Evolutionary conservation across 83 land plant genomes (phyloP), one percentile per base, ranked within the genome.

Genomic region (Thuja plicata): DNA sequence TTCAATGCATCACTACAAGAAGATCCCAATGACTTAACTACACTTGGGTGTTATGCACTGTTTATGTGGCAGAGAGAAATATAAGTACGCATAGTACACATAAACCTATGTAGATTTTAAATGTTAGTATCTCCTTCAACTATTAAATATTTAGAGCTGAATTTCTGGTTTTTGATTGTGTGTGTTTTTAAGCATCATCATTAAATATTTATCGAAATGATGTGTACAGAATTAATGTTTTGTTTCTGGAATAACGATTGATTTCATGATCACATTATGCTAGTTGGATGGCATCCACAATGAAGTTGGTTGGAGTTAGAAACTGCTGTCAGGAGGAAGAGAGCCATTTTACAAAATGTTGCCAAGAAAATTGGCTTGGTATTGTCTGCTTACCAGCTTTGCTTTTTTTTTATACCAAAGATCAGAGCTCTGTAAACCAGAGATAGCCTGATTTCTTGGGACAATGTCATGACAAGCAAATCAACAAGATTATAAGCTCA

Each of bases 11-110:
- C 86, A 19, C 79, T 76, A 11, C 37, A 43, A 19, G 34, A 71
- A 87, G 52, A 45, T 77, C 88, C 87, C 19, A 32, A 45, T 32
- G 85, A 87, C 85, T 24, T 4, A 11, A 17, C 2, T 9, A 34
- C 77, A 3, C 86, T 40, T 46, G 86, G 83, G 40, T 45, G 54
- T 12, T 43, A 87, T 60, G 87, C 87, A 55, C 4, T 37, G 0
- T 86, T 86, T 24, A 37, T 60, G 87, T 86, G 87, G 73, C 73
- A 57, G 38, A 74, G 38, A 74, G 78, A 76, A 12, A 76, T 27
- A 76, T 32, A 34, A 76, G 19, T 11, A 34, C 15, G 38, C 17
- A 76, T 8, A 13, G 35, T 34, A 76, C 38, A 54, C 17, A n/a
- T n/a, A 54, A 54, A 34, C 35, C 79, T 76, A 34, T 32, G 35